These are phyloP conservation scores for Blepharisma stoltei DNA, from an alignment of 73 alveolate species.

Conservation along the genomic window DNA sequence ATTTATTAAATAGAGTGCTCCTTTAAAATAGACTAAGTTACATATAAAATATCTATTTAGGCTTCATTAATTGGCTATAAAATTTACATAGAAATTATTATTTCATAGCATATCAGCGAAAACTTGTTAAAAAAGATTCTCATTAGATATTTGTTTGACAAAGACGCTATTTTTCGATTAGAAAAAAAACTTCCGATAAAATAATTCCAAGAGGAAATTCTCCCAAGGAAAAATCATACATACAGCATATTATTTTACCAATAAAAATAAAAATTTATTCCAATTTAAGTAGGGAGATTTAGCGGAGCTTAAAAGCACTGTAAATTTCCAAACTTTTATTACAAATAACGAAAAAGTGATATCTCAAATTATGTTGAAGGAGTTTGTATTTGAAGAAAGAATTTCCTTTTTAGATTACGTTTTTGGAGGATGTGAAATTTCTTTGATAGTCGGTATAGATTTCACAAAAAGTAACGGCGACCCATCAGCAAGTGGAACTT, in stretches of 20 bases:
- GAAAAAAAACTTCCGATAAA: too few species aligned
- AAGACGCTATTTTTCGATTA: too few species aligned
- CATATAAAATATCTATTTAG: too few species aligned
- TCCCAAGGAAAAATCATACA: too few species aligned
- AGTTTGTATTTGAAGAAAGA: conserved; percentile 38
- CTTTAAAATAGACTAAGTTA: too few species aligned
- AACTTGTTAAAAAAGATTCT: too few species aligned
- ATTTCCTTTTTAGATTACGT: conserved; percentile 78
- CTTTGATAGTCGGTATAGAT: conserved; percentile 82
- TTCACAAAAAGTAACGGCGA: conserved; percentile 89
- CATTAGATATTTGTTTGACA: too few species aligned
- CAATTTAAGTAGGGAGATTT: conserved; percentile 33
- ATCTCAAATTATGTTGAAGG: conserved; percentile 20
- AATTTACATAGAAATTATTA: too few species aligned
- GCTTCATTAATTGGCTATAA: too few species aligned
- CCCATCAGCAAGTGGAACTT: conserved; percentile 57
- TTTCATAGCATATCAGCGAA: too few species aligned
- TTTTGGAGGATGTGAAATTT: conserved; percentile 84
- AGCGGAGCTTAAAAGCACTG: conserved; percentile 31
- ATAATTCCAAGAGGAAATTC: too few species aligned
- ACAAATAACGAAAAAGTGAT: conserved; percentile 20
- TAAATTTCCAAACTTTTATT: conserved; percentile 33
- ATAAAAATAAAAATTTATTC: conserved; percentile 34
- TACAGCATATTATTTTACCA: conserved; percentile 34
- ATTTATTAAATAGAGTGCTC: too few species aligned